Percentiles rank a stretch among this genome's conserved stretches.
These are phyloP conservation scores for Triticum monococcum DNA, from an alignment of 176 grass and related monocot genomes.

Conservation along the genomic window DNA sequence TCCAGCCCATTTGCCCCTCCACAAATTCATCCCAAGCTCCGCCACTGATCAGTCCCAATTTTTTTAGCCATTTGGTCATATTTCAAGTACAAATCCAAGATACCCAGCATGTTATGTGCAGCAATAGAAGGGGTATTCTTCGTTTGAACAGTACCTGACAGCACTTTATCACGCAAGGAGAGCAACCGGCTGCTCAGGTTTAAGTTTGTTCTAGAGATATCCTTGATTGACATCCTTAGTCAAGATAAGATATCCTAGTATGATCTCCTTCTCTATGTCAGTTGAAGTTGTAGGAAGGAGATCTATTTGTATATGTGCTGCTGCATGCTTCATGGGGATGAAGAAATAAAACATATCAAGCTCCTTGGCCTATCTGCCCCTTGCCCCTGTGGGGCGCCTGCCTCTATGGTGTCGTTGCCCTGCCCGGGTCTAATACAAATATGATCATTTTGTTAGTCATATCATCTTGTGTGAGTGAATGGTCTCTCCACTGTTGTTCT, in stretches of 20 bases:
- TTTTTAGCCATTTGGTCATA: background rate
- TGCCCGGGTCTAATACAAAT: background rate
- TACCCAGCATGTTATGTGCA: background rate
- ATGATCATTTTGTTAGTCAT: background rate
- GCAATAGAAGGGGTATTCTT: background rate
- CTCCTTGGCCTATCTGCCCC: background rate
- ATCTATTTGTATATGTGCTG: background rate
- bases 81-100: background rate
- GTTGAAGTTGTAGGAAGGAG: background rate
- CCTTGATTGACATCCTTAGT: background rate
- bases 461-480: background rate
- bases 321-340: background rate
- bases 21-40: no score
- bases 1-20: no score
- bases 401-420: background rate
- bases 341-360: background rate
- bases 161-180: background rate
- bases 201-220: background rate
- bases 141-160: background rate
- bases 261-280: background rate
- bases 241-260: background rate
- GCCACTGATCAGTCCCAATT: background rate
- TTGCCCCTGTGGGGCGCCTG: no score
- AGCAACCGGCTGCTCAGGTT: background rate
- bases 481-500: background rate